Base-by-base conservation (phyloP, 1,284 basidiomycete species). In the Entoloma clypeatum region DNA sequence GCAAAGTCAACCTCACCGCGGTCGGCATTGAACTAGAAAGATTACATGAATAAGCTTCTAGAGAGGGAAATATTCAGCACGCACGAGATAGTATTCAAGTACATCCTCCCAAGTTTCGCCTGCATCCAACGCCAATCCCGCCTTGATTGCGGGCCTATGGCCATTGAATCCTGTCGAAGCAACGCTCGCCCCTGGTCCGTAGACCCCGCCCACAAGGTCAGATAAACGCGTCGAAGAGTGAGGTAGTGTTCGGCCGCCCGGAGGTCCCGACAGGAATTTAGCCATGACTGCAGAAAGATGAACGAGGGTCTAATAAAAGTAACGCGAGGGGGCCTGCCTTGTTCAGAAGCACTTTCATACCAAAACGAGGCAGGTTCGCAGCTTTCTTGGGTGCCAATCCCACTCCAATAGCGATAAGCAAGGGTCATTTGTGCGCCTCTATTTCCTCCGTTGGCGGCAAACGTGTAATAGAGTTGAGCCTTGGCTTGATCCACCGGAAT, bases 361-460 rank as follows among this genome's bases (percentile, higher is more conserved):
- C 89, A 96, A 17, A 79, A 76, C 32, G 92, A 64, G 3, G 93
- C 88, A 5, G 77, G 70, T 56, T 79, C 71, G 60, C 94, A 97
- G 54, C 85, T 82, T 59, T 96, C 92, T 39, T 82, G 72, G 0
- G 89, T 86, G 5, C 93, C 91, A 45, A 99, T 94, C 0, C 96
- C 96, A 18, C 86, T 85, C 87, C 91, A 96, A 59, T 94, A 86
- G n/a, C 93, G 79, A 62, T 95, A 98, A 0, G 85, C 96, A 26
- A 99, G 71, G 0, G 92, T 81, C 88, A 95, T 93, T 60, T 94
- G 86, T 0, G 95, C 88, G 4, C 87, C 82, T 51, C 83, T 79
- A 63, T 94, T 77, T 0, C 87, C 90, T 11, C 86, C 86, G 40
- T 92, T 81, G 2, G 92, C 93, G 2, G 92, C 85, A 57, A 98